Base-by-base conservation (phyloP, 2,329 filamentous ascomycete species). In the Epichloe typhina region DNA sequence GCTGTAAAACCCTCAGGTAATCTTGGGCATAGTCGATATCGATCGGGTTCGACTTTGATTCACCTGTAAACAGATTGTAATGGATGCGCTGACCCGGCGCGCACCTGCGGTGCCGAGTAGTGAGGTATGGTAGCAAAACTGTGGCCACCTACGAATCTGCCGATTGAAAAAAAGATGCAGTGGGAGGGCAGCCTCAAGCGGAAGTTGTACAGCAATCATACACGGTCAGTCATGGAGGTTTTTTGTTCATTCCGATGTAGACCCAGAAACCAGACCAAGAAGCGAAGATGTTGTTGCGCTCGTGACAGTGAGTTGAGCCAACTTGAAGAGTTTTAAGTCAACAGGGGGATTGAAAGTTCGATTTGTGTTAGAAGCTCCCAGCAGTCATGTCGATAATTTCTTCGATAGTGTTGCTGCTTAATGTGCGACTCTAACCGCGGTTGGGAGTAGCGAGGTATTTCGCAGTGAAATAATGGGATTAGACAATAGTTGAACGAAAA, bases 171-270 rank as follows among this genome's bases (percentile, higher is more conserved):
- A 39, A 41, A 36, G n/a, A 12, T 44, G 13, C 26, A 36, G 39
- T 47, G 23, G 37, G 26, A 31, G 26, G 2, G 4, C 12, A 17
- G 8, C 44, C 41, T 36, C 8, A 7, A 26, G 33, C 31, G 38
- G 15, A 5, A 36, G 42, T 19, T 7, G 39, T 39, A 26, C 11
- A 17, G 39, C 9, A 15, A 51, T 44, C 19, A 17, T 33, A 19
- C 8, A 33, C 31, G 13, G 19, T 50, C 59, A 91, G 73, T 96
- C 97, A 97, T 78, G 91, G 91, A 69, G 93, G 91, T 74, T 95
- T 91, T 77, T 89, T 93, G 77, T 93, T 88, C 76, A 89, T 87
- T 85, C 91, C 90, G 77, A 83, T 83, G 71, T 91, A 91, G 82
- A 94, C 89, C 89, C 89, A 88, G 77, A 83, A 83, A 69, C 83